Evolutionary conservation across 495 filamentous ascomycete genomes (phyloP), one percentile per base, ranked within the genome.

Genomic region (Aspergillus panamensis): DNA sequence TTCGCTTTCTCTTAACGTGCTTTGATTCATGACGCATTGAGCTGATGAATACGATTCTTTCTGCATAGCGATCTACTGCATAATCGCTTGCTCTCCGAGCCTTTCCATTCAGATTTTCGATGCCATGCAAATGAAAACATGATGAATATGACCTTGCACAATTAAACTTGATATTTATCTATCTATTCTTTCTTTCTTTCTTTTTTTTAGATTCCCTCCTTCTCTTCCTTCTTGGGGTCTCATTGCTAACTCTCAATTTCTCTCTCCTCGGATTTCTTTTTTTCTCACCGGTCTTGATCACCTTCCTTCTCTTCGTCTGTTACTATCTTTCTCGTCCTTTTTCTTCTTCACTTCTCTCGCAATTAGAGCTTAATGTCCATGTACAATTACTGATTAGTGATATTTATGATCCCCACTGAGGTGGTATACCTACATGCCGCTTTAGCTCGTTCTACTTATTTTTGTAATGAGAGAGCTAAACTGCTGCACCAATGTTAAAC

Each of bases 311-410:
- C 42, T 20, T 45, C 8, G 13, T 44, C 14, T 39, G 33, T 31
- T 25, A 58, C 33, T 51, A 12, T 39, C 37, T 19, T 21, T 64
- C n/a, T n/a, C n/a, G 13, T 32, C 48, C 29, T 25, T 19, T 58
- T 52, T 53, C 50, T 17, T 51, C 14, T 52, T 33, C 43, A 17
- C 47, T 57, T 35, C 56, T 33, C 37, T 60, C 43, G 48, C 55
- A 55, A 53, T 33, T 58, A 60, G 58, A 55, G 30, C 32, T 45
- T 54, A 55, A 55, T 45, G 49, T 54, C 50, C 35, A 53, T 65
- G 51, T 59, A 54, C 52, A 59, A 48, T 55, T 57, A 55, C 25
- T 57, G 48, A 51, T 53, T 49, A 50, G 19, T 49, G 47, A 25
- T 45, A 59, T 61, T 61, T 55, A 52, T 44, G 48, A 53, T 55